Percentiles rank a stretch among this genome's conserved stretches.
phyloP scores from a whole-genome alignment of 805 yeast genomes.

The Nakazawaea ishiwadae region DNA sequence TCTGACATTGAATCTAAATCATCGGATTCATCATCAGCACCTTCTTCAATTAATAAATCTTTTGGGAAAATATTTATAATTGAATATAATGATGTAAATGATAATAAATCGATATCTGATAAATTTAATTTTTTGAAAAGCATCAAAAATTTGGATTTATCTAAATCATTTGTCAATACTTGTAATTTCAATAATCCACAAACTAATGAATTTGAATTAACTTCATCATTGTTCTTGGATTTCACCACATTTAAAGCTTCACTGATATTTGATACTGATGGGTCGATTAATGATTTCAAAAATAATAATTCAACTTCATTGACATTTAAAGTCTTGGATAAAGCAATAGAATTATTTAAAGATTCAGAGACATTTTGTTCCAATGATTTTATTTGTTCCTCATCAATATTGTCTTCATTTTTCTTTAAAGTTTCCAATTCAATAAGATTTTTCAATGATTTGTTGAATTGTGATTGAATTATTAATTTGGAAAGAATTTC shows the following conservation, averaged over 20 bases:
- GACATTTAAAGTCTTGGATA: constrained; percentile 2
- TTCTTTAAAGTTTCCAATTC: constrained; percentile 5
- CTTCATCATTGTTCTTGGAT: not conserved
- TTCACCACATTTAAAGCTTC: not conserved
- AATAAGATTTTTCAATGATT: constrained; percentile 3
- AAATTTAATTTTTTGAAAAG: constrained; percentile 9
- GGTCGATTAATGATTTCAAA: constrained; percentile 8
- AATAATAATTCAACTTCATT: not conserved
- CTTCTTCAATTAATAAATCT: constrained; percentile 1
- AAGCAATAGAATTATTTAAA: not conserved
- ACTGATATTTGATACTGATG: constrained; percentile 1
- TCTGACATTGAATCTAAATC: constrained; percentile 3
- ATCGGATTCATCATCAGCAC: not conserved
- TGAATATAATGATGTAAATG: constrained; percentile 10
- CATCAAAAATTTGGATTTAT: constrained; percentile 5
- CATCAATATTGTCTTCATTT: not conserved
- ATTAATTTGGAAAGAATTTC: constrained; percentile 6
- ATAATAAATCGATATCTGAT: constrained; percentile 6
- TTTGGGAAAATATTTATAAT: constrained; percentile 8
- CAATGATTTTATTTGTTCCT: not conserved
- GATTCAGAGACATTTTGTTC: not conserved
- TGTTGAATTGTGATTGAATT: constrained; percentile 1
- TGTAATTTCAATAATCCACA: constrained; percentile 10
- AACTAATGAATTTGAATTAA: constrained; percentile 8
- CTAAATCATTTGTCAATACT: not conserved